Evolutionary conservation across 257 asterid species (phyloP).

Genomic region (Parsonsia alboflavescens): DNA sequence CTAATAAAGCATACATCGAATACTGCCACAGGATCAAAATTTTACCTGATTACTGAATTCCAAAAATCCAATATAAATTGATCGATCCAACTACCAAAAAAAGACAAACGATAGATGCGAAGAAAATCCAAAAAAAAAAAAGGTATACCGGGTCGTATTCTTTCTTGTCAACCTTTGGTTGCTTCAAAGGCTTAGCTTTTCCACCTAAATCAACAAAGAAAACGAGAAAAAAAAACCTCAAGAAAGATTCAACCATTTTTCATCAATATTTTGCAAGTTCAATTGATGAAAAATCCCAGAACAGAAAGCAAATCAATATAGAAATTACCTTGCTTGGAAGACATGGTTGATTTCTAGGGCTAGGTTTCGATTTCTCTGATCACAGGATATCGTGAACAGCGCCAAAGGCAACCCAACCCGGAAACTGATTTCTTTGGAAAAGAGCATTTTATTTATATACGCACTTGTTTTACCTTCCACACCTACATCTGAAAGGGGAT

Average conservation of each 20-base stretch:
- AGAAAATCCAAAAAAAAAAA: neutral
- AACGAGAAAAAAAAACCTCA: neutral
- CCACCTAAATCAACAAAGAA: slow-evolving; percentile 21
- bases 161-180: slow-evolving; percentile 34
- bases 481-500: neutral
- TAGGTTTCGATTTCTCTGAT: slow-evolving; percentile 14
- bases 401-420: neutral
- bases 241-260: neutral
- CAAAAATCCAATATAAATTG: neutral
- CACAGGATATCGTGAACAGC: neutral
- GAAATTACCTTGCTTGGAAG: slow-evolving; percentile 31
- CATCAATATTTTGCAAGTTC: neutral
- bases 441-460: neutral
- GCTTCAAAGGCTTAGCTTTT: slow-evolving; percentile 41
- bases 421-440: neutral
- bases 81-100: neutral
- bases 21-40: neutral
- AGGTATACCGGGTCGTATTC: slow-evolving; percentile 29
- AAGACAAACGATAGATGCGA: neutral
- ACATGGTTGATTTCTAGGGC: slow-evolving; percentile 27
- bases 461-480: neutral
- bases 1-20: neutral
- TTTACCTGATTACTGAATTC: neutral
- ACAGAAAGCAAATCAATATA: too few relatives aligned
- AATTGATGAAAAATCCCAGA: neutral